These are phyloP conservation scores for Geotrichum carabidarum DNA, from an alignment of 1,139 yeast species.

Conservation along the genomic window DNA sequence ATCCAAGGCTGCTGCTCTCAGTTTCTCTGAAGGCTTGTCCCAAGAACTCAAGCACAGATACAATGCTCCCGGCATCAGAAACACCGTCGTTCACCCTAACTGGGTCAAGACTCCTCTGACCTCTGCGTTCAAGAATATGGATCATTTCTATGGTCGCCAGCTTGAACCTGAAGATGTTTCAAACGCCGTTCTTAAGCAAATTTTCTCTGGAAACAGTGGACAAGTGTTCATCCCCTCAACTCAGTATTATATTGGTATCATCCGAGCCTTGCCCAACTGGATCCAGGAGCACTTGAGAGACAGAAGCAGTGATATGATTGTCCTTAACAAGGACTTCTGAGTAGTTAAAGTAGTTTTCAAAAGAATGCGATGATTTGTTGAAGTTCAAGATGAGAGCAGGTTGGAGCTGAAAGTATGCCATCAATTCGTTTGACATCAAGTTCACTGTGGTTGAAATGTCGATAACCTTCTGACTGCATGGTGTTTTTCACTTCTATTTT, in stretches of 20 bases:
- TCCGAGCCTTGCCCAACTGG: slow-evolving; percentile 22
- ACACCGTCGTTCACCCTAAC: slow-evolving; percentile 21
- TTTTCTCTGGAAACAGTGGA: slow-evolving; percentile 17
- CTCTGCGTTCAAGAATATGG: slow-evolving; percentile 18
- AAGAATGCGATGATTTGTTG: no score
- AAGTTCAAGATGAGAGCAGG: no score
- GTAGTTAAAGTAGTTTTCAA: no score
- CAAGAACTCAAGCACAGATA: slow-evolving; percentile 48
- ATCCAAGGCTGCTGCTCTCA: slow-evolving; percentile 66
- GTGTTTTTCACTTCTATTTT: no score
- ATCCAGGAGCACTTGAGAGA: slow-evolving; percentile 19
- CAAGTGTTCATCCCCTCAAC: slow-evolving; percentile 20
- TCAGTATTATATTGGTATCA: slow-evolving; percentile 5
- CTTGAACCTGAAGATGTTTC: slow-evolving; percentile 21
- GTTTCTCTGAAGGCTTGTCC: slow-evolving; percentile 63
- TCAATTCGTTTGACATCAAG: no score
- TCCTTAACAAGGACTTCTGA: slow-evolving; percentile 16
- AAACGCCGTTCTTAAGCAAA: slow-evolving; percentile 17
- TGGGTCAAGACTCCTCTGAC: slow-evolving; percentile 23
- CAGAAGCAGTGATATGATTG: slow-evolving; percentile 14
- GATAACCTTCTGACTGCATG: no score
- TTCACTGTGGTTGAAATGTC: no score
- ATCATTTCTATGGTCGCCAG: slow-evolving; percentile 17
- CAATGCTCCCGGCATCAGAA: slow-evolving; percentile 21
- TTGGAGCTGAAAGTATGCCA: no score